A percentile compares a stretch with the other conserved stretches of the same genome.
phyloP scores from a whole-genome alignment of 225 moss, liverwort and hornwort species.

The Pleurozium schreberi region DNA sequence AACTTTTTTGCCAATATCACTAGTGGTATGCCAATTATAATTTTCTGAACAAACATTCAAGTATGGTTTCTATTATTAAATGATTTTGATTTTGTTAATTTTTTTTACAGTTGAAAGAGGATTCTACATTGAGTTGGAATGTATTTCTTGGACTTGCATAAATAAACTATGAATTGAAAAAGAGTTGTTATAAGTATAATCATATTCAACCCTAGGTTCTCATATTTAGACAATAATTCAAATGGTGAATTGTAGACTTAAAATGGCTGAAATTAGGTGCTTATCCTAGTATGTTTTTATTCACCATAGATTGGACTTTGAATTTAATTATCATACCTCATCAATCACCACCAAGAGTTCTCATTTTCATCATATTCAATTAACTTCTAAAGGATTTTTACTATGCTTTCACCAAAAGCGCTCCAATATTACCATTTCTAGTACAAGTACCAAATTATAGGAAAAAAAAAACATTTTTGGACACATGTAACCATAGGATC shows the following conservation, averaged over 20 bases:
- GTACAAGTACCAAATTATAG: too few species aligned
- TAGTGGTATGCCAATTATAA: neutral
- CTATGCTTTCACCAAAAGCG: too few species aligned
- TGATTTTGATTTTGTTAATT: neutral
- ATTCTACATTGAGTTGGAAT: neutral
- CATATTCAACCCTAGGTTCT: neutral
- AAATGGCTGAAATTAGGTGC: neutral
- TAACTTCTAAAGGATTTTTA: too few species aligned
- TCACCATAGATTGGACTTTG: neutral
- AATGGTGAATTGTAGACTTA: neutral
- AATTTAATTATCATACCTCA: neutral
- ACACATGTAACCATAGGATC: too few species aligned
- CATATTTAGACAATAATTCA: neutral
- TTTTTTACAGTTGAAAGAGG: neutral
- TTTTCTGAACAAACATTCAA: neutral
- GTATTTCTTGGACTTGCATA: neutral
- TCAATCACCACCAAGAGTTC: neutral
- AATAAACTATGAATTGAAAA: neutral
- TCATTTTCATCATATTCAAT: neutral
- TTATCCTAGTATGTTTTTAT: neutral
- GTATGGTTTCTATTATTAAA: neutral
- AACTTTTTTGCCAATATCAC: rapidly evolving
- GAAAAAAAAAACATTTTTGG: too few species aligned
- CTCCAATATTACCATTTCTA: too few species aligned
- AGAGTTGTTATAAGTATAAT: neutral